Percentiles rank a stretch among this genome's conserved stretches.
These are phyloP conservation scores for Leccinum incarnatum DNA, from an alignment of 768 basidiomycete genomes.

Conservation along the genomic window DNA sequence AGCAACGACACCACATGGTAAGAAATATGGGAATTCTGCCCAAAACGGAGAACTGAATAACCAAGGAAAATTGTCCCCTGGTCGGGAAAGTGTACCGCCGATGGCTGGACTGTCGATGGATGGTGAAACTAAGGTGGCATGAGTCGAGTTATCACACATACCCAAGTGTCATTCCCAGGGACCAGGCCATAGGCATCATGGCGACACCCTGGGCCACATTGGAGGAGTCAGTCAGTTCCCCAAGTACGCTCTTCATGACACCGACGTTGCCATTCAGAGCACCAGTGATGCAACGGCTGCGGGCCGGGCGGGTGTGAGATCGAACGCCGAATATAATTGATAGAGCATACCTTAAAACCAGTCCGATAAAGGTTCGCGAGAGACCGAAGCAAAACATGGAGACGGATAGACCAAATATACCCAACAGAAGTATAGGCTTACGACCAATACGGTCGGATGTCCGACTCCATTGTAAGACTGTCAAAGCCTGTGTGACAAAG, in stretches of 20 bases:
- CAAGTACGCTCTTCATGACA: constrained; percentile 72
- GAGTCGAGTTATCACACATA: constrained; percentile 5
- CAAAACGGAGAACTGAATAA: constrained; percentile 49
- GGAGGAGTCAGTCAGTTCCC: constrained; percentile 60
- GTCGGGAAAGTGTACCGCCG: constrained; percentile 54
- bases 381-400: constrained; percentile 66
- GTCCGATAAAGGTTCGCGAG: constrained; percentile 52
- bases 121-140: background rate
- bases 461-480: constrained; percentile 46
- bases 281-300: constrained; percentile 61
- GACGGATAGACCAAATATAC: constrained; percentile 37
- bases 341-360: constrained; percentile 52
- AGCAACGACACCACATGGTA: constrained; percentile 38
- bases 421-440: constrained; percentile 46
- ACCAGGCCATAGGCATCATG: constrained; percentile 34
- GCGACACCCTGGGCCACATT: constrained; percentile 47
- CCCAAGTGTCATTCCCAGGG: constrained; percentile 34
- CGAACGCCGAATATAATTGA: background rate
- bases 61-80: constrained; percentile 51
- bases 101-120: constrained; percentile 46
- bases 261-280: constrained; percentile 68
- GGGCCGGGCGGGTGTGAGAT: constrained; percentile 5
- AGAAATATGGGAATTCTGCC: constrained; percentile 48
- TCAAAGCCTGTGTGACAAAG: constrained; percentile 45
- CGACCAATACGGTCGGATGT: constrained; percentile 48